These are phyloP conservation scores for Vicia villosa DNA, from an alignment of 306 rosid genomes.

Conservation along the genomic window DNA sequence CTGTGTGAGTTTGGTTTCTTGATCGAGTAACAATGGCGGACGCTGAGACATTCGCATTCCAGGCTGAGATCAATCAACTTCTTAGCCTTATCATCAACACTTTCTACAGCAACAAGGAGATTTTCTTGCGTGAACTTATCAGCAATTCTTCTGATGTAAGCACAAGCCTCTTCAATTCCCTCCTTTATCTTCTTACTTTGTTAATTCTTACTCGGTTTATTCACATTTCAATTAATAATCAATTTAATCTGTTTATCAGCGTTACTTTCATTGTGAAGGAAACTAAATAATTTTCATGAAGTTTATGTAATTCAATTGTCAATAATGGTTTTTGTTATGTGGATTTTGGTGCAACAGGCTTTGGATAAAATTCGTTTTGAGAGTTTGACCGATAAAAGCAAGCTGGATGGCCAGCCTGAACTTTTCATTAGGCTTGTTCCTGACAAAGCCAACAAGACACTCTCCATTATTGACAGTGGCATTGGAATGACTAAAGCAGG, in stretches of 20 bases:
- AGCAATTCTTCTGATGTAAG: slow-evolving; percentile 60
- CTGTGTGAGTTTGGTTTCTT: background rate
- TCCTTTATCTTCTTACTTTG: too few species aligned
- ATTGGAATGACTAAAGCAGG: slow-evolving; percentile 84
- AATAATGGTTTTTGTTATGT: background rate
- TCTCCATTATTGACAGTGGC: slow-evolving; percentile 69
- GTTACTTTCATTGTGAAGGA: too few species aligned
- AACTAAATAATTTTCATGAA: too few species aligned
- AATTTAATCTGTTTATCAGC: too few species aligned
- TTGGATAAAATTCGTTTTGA: slow-evolving; percentile 70
- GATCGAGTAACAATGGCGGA: slow-evolving; percentile 45
- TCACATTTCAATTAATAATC: too few species aligned
- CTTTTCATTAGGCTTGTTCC: slow-evolving; percentile 71
- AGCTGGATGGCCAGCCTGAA: slow-evolving; percentile 66
- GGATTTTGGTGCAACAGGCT: slow-evolving; percentile 46
- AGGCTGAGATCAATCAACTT: slow-evolving; percentile 73
- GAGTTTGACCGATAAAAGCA: slow-evolving; percentile 64
- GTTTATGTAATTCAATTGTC: background rate
- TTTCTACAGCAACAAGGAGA: slow-evolving; percentile 75
- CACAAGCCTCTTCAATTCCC: too few species aligned
- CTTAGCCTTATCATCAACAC: slow-evolving; percentile 73
- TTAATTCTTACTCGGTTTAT: too few species aligned
- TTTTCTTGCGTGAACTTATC: slow-evolving; percentile 68
- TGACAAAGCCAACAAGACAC: slow-evolving; percentile 61
- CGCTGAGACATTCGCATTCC: slow-evolving; percentile 71